Conservation (phyloP, 345 rosid species). For the Camelina sativa region DNA sequence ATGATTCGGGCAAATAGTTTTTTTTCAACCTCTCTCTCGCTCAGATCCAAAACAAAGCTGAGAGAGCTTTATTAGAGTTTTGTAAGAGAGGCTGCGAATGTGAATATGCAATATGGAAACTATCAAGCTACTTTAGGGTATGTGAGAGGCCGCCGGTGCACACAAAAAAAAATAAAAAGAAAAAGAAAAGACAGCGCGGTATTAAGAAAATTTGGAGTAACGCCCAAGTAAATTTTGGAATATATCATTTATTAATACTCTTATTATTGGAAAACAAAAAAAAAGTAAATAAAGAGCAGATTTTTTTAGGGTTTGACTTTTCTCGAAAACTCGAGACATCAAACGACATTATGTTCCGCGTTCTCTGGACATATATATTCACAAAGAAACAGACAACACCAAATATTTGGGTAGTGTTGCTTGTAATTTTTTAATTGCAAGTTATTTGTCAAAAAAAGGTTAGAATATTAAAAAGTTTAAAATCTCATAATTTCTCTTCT, state of each 20-base stretch:
- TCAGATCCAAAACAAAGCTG: constrained; percentile 24
- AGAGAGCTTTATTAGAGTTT: neutral
- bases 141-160: constrained; percentile 14
- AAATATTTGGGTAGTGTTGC: too few species aligned
- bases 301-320: constrained; percentile 13
- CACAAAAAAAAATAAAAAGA: neutral
- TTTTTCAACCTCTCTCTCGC: neutral
- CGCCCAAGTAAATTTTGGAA: constrained; percentile 42
- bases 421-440: too few species aligned
- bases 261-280: neutral
- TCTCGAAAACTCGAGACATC: constrained; percentile 9
- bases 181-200: constrained; percentile 22
- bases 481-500: too few species aligned
- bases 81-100: constrained; percentile 34
- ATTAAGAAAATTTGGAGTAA: constrained; percentile 39
- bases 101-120: constrained; percentile 26
- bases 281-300: neutral
- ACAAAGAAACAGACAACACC: too few species aligned
- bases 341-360: constrained; percentile 8
- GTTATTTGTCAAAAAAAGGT: too few species aligned
- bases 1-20: neutral
- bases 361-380: neutral
- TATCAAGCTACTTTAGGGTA: constrained; percentile 31
- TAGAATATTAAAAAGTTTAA: too few species aligned
- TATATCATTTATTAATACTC: neutral